These are phyloP conservation scores for Posidonia oceanica DNA, from an alignment of 116 monocot genomes.

Conservation along the genomic window DNA sequence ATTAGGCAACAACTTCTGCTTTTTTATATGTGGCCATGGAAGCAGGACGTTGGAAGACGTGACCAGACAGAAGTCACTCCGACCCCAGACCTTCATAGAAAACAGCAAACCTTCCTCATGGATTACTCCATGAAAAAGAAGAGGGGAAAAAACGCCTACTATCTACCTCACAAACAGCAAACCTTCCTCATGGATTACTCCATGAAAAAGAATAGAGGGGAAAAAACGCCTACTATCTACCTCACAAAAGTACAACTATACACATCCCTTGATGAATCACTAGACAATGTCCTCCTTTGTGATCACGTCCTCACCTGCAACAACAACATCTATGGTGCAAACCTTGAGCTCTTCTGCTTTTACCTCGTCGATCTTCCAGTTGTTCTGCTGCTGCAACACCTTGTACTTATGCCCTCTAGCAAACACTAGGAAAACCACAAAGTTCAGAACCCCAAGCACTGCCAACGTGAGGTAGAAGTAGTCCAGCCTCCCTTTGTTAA, in stretches of 20 bases:
- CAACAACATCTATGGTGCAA: not conserved
- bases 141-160: not conserved
- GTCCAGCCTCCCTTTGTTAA: constrained; percentile 46
- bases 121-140: not conserved
- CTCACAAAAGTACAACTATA: not conserved
- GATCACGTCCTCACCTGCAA: not conserved
- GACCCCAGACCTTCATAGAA: too few relatives aligned
- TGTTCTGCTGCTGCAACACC: not conserved
- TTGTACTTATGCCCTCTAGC: constrained; percentile 17
- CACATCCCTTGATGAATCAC: not conserved
- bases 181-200: not conserved
- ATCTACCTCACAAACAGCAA: not conserved
- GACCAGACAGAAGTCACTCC: too few relatives aligned
- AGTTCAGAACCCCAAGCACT: constrained; percentile 28
- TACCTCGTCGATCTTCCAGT: not conserved
- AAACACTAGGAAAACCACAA: constrained; percentile 12
- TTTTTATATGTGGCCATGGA: too few relatives aligned
- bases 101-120: not conserved
- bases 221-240: not conserved
- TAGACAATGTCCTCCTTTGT: constrained; percentile 1
- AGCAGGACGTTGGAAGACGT: too few relatives aligned
- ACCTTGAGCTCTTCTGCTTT: not conserved
- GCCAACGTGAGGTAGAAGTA: constrained; percentile 51
- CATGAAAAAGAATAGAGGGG: not conserved
- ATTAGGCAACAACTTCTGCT: too few relatives aligned